Evolutionary conservation across 768 basidiomycete genomes (phyloP).

Genomic region (Xerocomellus intermedius): DNA sequence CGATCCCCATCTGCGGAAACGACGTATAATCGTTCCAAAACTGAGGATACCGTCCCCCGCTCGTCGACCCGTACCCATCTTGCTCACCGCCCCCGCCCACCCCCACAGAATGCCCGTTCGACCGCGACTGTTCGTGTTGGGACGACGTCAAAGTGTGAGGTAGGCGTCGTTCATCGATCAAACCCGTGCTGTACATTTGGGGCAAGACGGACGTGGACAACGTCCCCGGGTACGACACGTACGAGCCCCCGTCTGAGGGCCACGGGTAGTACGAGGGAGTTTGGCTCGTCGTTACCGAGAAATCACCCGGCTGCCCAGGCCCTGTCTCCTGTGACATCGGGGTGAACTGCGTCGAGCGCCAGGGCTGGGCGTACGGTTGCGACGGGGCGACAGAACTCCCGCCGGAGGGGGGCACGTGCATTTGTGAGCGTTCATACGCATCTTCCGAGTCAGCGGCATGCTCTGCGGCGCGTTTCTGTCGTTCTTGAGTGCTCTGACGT

Average conservation of each 20-base stretch:
- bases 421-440: conserved; percentile 23
- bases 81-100: conserved; percentile 5
- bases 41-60: conserved; percentile 43
- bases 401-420: conserved; percentile 7
- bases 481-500: conserved; percentile 28
- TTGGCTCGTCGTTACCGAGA: conserved; percentile 12
- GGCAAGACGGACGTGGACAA: conserved; percentile 73
- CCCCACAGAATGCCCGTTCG: conserved; percentile 13
- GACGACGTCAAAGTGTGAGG: conserved; percentile 11
- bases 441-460: conserved; percentile 43
- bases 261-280: conserved; percentile 45
- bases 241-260: conserved; percentile 34
- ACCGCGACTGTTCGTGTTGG: conserved; percentile 19
- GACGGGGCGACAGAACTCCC: conserved; percentile 3
- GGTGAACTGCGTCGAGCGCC: conserved; percentile 29
- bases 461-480: conserved; percentile 62
- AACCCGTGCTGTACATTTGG: conserved; percentile 72
- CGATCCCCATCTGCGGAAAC: conserved; percentile 46
- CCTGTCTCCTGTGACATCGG: conserved; percentile 5
- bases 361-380: conserved; percentile 27
- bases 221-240: conserved; percentile 42
- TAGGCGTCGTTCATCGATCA: conserved; percentile 51
- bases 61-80: conserved; percentile 20
- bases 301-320: conserved; percentile 11
- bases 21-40: conserved; percentile 58